These are phyloP conservation scores for Aspergillus ellipticus DNA, from an alignment of 495 filamentous ascomycete genomes.

Conservation along the genomic window DNA sequence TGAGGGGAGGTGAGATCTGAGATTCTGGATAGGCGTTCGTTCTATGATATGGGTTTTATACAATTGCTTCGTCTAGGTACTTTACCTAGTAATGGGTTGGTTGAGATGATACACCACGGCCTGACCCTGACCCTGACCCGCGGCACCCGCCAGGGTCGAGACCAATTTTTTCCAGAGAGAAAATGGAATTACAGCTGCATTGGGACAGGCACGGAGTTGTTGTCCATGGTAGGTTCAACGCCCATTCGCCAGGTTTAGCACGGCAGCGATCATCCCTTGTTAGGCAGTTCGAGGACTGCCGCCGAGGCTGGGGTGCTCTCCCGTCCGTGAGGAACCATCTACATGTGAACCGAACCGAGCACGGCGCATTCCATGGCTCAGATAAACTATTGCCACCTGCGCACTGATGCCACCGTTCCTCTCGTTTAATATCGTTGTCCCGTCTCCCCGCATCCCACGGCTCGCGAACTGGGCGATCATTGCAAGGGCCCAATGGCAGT, in stretches of 20 bases:
- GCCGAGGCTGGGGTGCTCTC: too few species aligned
- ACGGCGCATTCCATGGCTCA: too few species aligned
- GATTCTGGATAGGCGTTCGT: neutral
- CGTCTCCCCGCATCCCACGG: neutral
- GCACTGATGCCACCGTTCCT: neutral
- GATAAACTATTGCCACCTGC: neutral
- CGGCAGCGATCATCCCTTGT: too few species aligned
- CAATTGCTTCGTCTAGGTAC: neutral
- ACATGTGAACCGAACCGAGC: too few species aligned
- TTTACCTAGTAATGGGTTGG: too few species aligned
- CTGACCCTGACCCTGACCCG: neutral
- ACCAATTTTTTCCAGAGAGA: too few species aligned
- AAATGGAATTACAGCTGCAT: too few species aligned
- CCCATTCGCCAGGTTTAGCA: too few species aligned
- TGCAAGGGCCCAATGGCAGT: neutral
- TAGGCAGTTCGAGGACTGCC: too few species aligned
- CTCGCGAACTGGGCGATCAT: neutral
- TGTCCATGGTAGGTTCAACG: too few species aligned
- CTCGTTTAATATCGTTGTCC: neutral
- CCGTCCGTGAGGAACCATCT: too few species aligned
- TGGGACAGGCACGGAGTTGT: too few species aligned
- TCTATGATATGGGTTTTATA: neutral
- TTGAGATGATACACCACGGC: neutral
- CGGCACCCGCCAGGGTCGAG: neutral
- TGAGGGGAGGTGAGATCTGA: neutral